Evolutionary conservation across 441 rosid species (phyloP).

Genomic region (Cnidoscolus chayamansa): DNA sequence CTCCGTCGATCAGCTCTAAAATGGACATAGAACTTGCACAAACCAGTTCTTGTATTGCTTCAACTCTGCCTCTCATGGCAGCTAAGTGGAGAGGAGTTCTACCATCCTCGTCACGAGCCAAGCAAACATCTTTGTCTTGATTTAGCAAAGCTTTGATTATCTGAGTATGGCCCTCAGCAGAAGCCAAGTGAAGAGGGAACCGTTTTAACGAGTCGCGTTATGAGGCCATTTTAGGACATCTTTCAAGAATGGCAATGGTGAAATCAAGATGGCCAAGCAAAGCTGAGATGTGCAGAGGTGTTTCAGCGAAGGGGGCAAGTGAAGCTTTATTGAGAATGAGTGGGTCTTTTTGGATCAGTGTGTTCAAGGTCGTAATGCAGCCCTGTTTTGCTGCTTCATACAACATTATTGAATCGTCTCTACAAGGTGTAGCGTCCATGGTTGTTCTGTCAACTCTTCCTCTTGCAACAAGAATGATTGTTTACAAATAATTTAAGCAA

Average conservation of each 20-base stretch:
- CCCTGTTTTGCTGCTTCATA: constrained; percentile 25
- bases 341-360: too few species aligned
- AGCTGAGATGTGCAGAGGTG: constrained; percentile 30
- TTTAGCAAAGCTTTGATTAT: constrained; percentile 29
- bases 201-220: constrained; percentile 22
- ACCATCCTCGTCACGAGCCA: constrained; percentile 24
- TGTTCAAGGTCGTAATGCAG: not conserved
- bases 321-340: not conserved
- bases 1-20: not conserved
- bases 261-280: constrained; percentile 36
- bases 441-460: not conserved
- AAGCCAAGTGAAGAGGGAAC: constrained; percentile 37
- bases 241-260: constrained; percentile 15
- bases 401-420: not conserved
- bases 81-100: constrained; percentile 32
- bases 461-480: not conserved
- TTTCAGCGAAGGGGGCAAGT: constrained; percentile 22
- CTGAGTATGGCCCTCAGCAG: constrained; percentile 30
- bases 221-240: constrained; percentile 28
- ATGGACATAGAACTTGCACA: not conserved
- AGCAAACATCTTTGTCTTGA: constrained; percentile 18
- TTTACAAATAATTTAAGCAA: not conserved
- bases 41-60: not conserved
- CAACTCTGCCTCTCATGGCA: constrained; percentile 12
- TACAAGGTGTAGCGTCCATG: not conserved